Evolutionary conservation across 495 filamentous ascomycete species (phyloP).

Genomic region (Lophiostoma macrostomum): DNA sequence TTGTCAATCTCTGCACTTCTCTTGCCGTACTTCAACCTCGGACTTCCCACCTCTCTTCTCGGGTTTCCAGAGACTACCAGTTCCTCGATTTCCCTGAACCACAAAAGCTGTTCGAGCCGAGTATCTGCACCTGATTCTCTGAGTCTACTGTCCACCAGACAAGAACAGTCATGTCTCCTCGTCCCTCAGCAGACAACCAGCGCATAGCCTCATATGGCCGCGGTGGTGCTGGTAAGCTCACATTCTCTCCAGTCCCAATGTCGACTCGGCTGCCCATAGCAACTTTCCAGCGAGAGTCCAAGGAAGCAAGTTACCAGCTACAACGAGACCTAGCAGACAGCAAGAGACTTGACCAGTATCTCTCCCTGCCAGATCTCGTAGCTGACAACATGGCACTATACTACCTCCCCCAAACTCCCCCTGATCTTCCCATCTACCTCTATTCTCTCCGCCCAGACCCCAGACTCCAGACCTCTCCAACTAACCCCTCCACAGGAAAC

Average conservation of each 20-base stretch:
- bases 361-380: no score
- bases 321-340: neutral
- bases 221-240: constrained; percentile 52
- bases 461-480: neutral
- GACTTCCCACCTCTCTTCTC: neutral
- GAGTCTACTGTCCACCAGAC: neutral
- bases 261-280: neutral
- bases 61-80: neutral
- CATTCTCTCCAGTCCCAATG: constrained; percentile 1
- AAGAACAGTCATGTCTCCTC: neutral
- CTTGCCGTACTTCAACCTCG: neutral
- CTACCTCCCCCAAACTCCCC: neutral
- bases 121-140: neutral
- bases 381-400: no score
- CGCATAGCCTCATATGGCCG: constrained; percentile 51
- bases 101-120: no score
- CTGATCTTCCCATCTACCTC: constrained; percentile 8
- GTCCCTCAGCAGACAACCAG: neutral
- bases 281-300: neutral
- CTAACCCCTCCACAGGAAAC: constrained; percentile 58
- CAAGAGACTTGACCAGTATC: no score
- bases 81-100: neutral
- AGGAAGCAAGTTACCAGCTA: neutral
- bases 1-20: constrained; percentile 14
- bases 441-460: no score